These are phyloP conservation scores for Asterionellopsis glacialis DNA, from an alignment of 108 stramenopile species.

Conservation along the genomic window DNA sequence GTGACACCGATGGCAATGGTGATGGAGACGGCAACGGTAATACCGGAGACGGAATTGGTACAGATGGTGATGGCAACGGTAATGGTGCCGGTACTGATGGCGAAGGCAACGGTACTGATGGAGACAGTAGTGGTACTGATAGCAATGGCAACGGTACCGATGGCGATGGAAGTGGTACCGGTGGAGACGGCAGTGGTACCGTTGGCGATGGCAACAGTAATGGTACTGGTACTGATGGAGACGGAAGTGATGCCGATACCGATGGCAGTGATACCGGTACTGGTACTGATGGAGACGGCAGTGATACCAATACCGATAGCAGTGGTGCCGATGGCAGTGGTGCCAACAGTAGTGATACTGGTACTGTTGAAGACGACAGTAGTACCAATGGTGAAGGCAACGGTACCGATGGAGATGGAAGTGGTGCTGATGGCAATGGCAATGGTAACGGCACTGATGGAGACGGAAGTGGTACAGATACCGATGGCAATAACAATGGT, in stretches of 20 bases:
- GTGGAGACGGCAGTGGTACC: too few relatives aligned
- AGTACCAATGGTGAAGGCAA: too few relatives aligned
- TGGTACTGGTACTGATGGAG: background rate
- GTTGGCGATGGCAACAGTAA: background rate
- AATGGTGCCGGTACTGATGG: too few relatives aligned
- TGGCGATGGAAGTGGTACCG: too few relatives aligned
- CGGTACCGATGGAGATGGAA: background rate
- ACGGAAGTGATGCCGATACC: too few relatives aligned
- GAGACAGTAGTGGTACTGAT: too few relatives aligned
- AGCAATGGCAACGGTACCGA: too few relatives aligned
- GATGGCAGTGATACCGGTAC: background rate
- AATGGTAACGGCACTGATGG: background rate
- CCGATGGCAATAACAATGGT: background rate
- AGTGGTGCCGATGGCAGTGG: background rate
- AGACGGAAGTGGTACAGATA: background rate
- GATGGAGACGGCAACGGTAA: too few relatives aligned
- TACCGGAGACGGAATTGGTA: too few relatives aligned
- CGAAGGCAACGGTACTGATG: too few relatives aligned
- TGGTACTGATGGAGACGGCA: background rate
- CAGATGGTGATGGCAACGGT: too few relatives aligned
- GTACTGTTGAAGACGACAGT: background rate
- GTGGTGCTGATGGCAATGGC: background rate
- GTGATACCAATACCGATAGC: background rate
- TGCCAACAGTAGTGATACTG: background rate
- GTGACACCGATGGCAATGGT: too few relatives aligned